Conservation (phyloP, 768 basidiomycete genomes). For the Tremella mesenterica region DNA sequence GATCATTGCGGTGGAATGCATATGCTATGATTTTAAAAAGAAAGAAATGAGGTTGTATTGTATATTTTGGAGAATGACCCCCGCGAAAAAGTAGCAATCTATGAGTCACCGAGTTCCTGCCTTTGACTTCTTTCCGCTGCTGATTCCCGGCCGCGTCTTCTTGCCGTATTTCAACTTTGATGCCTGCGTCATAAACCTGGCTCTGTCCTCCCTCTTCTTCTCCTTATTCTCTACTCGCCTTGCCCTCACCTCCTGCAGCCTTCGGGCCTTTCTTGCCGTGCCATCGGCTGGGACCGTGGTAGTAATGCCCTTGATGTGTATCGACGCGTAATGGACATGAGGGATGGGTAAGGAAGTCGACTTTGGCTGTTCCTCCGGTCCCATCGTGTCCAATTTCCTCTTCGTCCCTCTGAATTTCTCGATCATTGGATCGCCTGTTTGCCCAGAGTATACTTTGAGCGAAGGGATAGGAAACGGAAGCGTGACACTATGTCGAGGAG, state of each 20-base stretch:
- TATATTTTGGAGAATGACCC: no score
- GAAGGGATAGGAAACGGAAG: slow-evolving; percentile 27
- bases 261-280: slow-evolving; percentile 21
- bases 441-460: slow-evolving; percentile 10
- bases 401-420: background rate
- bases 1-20: no score
- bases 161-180: background rate
- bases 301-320: slow-evolving; percentile 35
- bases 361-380: background rate
- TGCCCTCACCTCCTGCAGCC: slow-evolving; percentile 26
- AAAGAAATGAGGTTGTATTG: no score
- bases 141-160: background rate
- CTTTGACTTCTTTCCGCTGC: no score
- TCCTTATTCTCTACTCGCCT: slow-evolving; percentile 22
- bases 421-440: background rate
- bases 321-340: slow-evolving; percentile 27
- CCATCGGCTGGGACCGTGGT: slow-evolving; percentile 29
- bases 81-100: no score
- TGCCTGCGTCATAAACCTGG: slow-evolving; percentile 2
- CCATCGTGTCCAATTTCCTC: background rate
- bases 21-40: no score
- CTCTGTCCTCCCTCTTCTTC: slow-evolving; percentile 14
- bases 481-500: slow-evolving; percentile 30
- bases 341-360: slow-evolving; percentile 3
- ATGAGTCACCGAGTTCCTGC: no score